Evolutionary conservation across 1,284 basidiomycete genomes (phyloP), one percentile per base, ranked within the genome.

Genomic region (Flammula alnicola): DNA sequence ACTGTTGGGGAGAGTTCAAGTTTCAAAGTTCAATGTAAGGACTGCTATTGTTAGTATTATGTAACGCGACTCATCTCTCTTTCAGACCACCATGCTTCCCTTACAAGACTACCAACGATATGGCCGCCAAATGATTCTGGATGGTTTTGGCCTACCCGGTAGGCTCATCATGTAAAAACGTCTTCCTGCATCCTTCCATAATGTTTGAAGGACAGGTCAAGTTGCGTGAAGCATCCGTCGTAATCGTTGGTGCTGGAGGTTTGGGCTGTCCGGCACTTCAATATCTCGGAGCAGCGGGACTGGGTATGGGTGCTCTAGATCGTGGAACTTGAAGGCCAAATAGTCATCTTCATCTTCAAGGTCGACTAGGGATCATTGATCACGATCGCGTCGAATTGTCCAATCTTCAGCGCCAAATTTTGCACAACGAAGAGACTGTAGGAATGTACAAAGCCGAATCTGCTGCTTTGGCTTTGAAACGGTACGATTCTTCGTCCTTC

Each of bases 121-220:
- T 81, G 95, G 95, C 19, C 79, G 97, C 36, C 97, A 99, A 66
- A 97, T 99, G 94, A 95, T 99, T 58, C 76, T 98, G 47, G 85
- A 93, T 49, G 87, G 85, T 19, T 89, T 98, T 63, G 96, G 96
- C 0, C 76, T 98, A 1, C 74, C 81, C 66, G 93, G 92, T 89
- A 51, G 47, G 61, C 42, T 52, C 11, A 32, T 38, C 36, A n/a
- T 40, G 29, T 37, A 22, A 6, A 11, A 10, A 44, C 5, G 9
- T 25, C 29, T 52, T 30, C 32, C 23, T 27, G 20, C 16, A 20
- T 29, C 19, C 26, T 51, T 10, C 12, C 14, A 23, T 43, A 38
- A 45, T 51, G 20, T 37, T 27, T 32, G 14, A 59, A 96, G 95
- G 90, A 19, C 97, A 99, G 70, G 68, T 94, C 16, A 90, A 84